Evolutionary conservation across 306 rosid genomes (phyloP), one percentile per base, ranked within the genome.

Genomic region (Cicer bijugum): DNA sequence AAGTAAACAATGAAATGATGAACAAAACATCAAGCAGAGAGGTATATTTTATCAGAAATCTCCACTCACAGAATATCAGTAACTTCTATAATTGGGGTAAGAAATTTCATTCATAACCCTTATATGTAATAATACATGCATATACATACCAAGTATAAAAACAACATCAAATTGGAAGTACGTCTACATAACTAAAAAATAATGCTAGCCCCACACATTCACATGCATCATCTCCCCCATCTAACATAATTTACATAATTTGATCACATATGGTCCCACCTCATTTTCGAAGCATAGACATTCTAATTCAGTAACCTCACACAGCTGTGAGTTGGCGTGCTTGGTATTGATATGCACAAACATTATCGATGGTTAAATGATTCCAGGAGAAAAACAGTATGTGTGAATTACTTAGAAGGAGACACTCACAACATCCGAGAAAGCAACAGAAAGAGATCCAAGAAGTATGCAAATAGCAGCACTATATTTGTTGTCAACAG

Each of bases 381-480:
- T 35, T 51, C 76, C 33, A 9, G 28, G 8, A 62, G 52, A 66
- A 69, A 35, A 59, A 62, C 66, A 59, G 16, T 10, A 61, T 12
- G 19, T 59, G 35, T 72, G 56, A 62, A 48, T 70, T 17, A 65
- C 23, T 12, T 45, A 38, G 69, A 38, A 53, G 38, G 23, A 84
- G 67, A 66, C 62, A 82, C 99, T 91, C 90, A 94, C 99, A 75
- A 94, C 97, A 85, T 94, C 99, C 5, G 99, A 94, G 88, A 94
- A 94, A 76, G 99, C 99, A 77, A 94, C 99, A 48, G 97, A 94
- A 65, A 94, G 90, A 73, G 99, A 94, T 53, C 99, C 97, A 7
- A 94, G 89, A 81, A 94, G 91, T 74, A 92, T 94, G 87, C 91
- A 91, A 83, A 94, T 87, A 74, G 95, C 96, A 82, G 88, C 90